Percentiles rank a stretch among this genome's conserved stretches.
Evolutionary conservation across 345 rosid genomes (phyloP).

Genomic region (Ceriops tagal): DNA sequence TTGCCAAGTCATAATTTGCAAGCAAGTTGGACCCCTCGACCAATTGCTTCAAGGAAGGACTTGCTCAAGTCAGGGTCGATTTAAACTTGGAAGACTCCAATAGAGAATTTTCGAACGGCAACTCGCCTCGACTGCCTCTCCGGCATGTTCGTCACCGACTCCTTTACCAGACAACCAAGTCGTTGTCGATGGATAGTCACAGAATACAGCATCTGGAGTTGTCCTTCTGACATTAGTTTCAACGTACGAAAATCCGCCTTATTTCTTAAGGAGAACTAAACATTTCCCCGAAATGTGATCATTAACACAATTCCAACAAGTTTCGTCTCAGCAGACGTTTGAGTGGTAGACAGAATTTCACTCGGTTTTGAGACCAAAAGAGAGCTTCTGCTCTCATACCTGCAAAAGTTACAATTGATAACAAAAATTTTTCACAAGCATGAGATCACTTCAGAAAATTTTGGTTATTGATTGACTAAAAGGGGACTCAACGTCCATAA

Average conservation of each 20-base stretch:
- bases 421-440: neutral
- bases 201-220: too few species aligned
- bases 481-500: slow-evolving; percentile 3
- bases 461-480: slow-evolving; percentile 9
- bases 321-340: neutral
- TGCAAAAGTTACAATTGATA: too few species aligned
- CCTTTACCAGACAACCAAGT: slow-evolving; percentile 50
- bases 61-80: slow-evolving; percentile 43
- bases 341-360: too few species aligned
- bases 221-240: too few species aligned
- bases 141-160: slow-evolving; percentile 59
- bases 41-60: slow-evolving; percentile 53
- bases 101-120: slow-evolving; percentile 66
- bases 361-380: too few species aligned
- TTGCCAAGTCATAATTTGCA: slow-evolving; percentile 69
- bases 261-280: too few species aligned
- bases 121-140: slow-evolving; percentile 61
- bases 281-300: too few species aligned
- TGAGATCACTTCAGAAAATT: neutral
- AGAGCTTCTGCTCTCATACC: too few species aligned
- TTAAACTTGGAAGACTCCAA: slow-evolving; percentile 47
- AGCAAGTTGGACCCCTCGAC: slow-evolving; percentile 48
- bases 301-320: neutral
- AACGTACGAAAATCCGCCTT: too few species aligned
- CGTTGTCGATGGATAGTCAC: slow-evolving; percentile 28